Percentiles rank a stretch among this genome's conserved stretches.
Evolutionary conservation across 169 alveolate genomes (phyloP).

Genomic region (Theileria luwenshuni): DNA sequence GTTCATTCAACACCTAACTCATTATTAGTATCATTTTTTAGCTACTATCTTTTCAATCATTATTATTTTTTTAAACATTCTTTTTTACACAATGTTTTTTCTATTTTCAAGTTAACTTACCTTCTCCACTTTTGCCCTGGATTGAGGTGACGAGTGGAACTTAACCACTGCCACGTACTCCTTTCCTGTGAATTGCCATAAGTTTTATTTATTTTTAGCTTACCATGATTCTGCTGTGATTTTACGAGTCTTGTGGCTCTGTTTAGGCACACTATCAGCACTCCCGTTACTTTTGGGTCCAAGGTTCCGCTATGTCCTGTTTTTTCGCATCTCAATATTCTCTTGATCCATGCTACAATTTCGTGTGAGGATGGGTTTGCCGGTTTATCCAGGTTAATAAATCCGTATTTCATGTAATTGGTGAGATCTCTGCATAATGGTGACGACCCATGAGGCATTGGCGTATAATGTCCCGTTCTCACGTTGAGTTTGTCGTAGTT

Average conservation of each 20-base stretch:
- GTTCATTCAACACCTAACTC: slow-evolving; percentile 89
- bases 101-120: too few relatives aligned
- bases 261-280: slow-evolving; percentile 97
- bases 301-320: slow-evolving; percentile 99
- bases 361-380: slow-evolving; percentile 99
- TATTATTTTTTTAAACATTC: background rate
- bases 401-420: slow-evolving; percentile 96
- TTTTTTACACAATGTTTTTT: too few relatives aligned
- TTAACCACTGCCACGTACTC: slow-evolving; percentile 97
- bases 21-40: slow-evolving; percentile 55
- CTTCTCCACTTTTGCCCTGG: slow-evolving; percentile 46
- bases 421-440: slow-evolving; percentile 94
- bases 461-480: slow-evolving; percentile 98
- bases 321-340: slow-evolving; percentile 97
- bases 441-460: slow-evolving; percentile 98
- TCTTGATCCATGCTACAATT: slow-evolving; percentile 99
- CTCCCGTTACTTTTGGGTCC: slow-evolving; percentile 99
- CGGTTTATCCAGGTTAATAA: slow-evolving; percentile 98
- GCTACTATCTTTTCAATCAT: too few relatives aligned
- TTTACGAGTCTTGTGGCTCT: slow-evolving; percentile 99
- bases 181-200: slow-evolving; percentile 73
- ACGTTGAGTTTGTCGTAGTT: slow-evolving; percentile 94
- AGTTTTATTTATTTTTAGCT: background rate
- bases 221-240: slow-evolving; percentile 98
- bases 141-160: slow-evolving; percentile 92